Evolutionary conservation across 108 stramenopile genomes (phyloP), one percentile per base, ranked within the genome.

Genomic region (Nannochloropsis salina): DNA sequence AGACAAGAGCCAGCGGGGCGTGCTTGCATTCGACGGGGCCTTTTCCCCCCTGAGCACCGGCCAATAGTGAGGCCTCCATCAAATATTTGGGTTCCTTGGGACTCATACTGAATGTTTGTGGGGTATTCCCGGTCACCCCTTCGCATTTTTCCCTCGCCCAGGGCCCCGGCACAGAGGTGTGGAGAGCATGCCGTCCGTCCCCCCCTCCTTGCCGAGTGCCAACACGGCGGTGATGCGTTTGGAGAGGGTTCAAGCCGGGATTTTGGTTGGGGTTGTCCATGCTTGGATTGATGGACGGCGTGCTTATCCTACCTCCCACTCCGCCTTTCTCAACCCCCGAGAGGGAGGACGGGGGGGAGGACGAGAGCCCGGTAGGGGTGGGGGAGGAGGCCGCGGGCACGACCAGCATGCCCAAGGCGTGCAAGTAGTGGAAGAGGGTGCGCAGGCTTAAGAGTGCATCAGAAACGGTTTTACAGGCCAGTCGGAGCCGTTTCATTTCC

Each of bases 401-500:
- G 61, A n/a, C 20, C 6, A 74, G 8, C 61, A 74, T 74, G n/a
- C 61, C 61, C 61, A 74, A 74, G n/a, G 61, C 61, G n/a, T 74
- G 61, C 20, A 74, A n/a, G n/a, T 74, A 74, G 61, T 74, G 61
- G 20, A 74, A 74, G 6, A 74, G 61, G 61, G 61, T 74, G 1
- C 61, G 15, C 61, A 74, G 61, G n/a, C 61, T 74, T 74, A 74
- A 74, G 8, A 74, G 61, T 15, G 61, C 15, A 4, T 74, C 61
- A 3, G 61, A 74, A 15, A 74, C 61, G n/a, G 20, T 6, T n/a
- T 74, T 74, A 74, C 61, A 74, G 1, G 61, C 61, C 61, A 74
- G n/a, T n/a, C 61, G 61, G 20, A 74, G 61, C 15, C 61, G 61
- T n/a, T 74, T 74, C 61, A 74, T n/a, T n/a, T 74, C 61, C 61